Evolutionary conservation across 1,284 basidiomycete genomes (phyloP), one percentile per base, ranked within the genome.

Genomic region (Cutaneotrichosporon cyanovorans): DNA sequence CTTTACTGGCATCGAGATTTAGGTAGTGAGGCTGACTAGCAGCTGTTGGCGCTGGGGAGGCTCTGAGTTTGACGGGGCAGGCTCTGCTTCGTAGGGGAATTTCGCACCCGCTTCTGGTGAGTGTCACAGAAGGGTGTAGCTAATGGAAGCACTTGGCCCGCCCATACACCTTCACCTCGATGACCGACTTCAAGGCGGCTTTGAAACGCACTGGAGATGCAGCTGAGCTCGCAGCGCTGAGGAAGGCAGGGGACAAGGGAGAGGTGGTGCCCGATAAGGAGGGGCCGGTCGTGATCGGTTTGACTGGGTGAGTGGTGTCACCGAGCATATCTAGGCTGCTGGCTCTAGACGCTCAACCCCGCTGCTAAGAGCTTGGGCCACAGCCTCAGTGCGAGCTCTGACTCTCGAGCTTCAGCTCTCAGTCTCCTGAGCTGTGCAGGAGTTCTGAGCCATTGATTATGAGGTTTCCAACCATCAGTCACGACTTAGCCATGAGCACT

Each of bases 221-320:
- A 2, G 28, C 40, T 12, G 42, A 44, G 42, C 42, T 44, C 11
- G 15, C 35, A 1, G 42, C 34, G 4, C 18, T 44, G 25, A 33
- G 43, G 30, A 48, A 40, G 37, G 41, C 41, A 2, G 31, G 42
- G 23, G 35, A 19, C 38, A 44, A 44, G 22, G 34, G 32, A 1
- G 7, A 12, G 8, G 6, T 11, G 18, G n/a, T 21, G 15, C 19
- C 38, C 6, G 36, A 35, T 16, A 70, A 73, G 9, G 72, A 85
- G 1, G 87, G 85, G 3, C 87, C 88, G 0, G 80, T 87, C 37
- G 78, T 91, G 0, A 79, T 92, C 43, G 83, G 85, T 15, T 68
- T 92, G 31, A 89, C 87, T 16, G 89, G 89, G 85, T 87, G 60
- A 47, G 74, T n/a, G n/a, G n/a, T n/a, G n/a, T n/a, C n/a, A n/a